These are phyloP conservation scores for Arthroderma uncinatum DNA, from an alignment of 2,329 filamentous ascomycete species.

Conservation along the genomic window DNA sequence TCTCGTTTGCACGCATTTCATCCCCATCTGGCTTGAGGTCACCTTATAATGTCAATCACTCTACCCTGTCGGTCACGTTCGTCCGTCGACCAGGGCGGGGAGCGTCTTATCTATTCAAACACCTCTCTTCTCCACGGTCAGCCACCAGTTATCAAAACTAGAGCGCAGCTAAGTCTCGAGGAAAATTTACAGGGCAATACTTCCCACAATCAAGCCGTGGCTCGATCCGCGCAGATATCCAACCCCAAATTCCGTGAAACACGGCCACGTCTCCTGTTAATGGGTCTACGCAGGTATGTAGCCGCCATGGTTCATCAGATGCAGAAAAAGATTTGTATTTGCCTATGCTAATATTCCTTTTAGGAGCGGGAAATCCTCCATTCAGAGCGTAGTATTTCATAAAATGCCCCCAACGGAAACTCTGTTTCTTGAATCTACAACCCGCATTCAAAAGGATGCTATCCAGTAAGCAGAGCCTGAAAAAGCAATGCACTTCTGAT, in stretches of 20 bases:
- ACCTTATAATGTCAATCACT: not conserved
- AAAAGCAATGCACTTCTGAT: not conserved
- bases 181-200: constrained; percentile 24
- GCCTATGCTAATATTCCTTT: constrained; percentile 10
- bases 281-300: constrained; percentile 83
- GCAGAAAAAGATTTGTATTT: not conserved
- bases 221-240: constrained; percentile 21
- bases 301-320: not conserved
- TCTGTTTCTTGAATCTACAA: constrained; percentile 88
- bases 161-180: constrained; percentile 29
- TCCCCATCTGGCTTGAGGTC: not conserved
- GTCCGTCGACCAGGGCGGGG: constrained; percentile 12
- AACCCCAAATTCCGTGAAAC: constrained; percentile 42
- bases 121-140: constrained; percentile 14
- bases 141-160: constrained; percentile 19
- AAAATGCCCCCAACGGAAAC: constrained; percentile 95
- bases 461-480: constrained; percentile 60
- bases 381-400: constrained; percentile 97
- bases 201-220: constrained; percentile 17
- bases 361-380: constrained; percentile 96
- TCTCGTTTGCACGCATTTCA: not conserved
- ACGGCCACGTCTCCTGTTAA: constrained; percentile 78
- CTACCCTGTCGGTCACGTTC: constrained; percentile 9
- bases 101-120: constrained; percentile 14
- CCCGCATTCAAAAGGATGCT: constrained; percentile 83